These are phyloP conservation scores for Colletotrichum euphorbiae DNA, from an alignment of 2,329 filamentous ascomycete genomes.

Conservation along the genomic window DNA sequence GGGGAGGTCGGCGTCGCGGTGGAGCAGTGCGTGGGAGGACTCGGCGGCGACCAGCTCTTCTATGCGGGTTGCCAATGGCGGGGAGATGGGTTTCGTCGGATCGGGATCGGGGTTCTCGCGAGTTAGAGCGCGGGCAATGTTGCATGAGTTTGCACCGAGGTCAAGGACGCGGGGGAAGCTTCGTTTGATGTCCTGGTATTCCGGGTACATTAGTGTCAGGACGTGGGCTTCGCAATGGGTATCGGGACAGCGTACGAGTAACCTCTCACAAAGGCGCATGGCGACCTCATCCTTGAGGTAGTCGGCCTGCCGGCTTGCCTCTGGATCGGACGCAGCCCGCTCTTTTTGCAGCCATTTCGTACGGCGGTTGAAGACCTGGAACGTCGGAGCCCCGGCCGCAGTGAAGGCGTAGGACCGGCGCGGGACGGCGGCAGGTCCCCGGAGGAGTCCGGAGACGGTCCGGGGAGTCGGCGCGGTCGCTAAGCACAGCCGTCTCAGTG, in stretches of 20 bases:
- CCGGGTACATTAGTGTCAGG: background rate
- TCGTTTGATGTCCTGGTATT: slow-evolving; percentile 87
- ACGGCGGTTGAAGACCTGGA: slow-evolving; percentile 91
- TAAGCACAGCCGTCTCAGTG: slow-evolving; percentile 33
- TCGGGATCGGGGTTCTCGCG: slow-evolving; percentile 74
- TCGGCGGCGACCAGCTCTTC: slow-evolving; percentile 83
- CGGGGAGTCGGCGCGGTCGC: slow-evolving; percentile 7
- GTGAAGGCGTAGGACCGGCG: slow-evolving; percentile 80
- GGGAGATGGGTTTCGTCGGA: slow-evolving; percentile 64
- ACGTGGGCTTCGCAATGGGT: background rate
- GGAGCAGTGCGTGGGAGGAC: slow-evolving; percentile 79
- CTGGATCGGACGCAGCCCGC: slow-evolving; percentile 77
- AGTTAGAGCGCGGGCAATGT: slow-evolving; percentile 86
- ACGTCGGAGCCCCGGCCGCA: slow-evolving; percentile 78
- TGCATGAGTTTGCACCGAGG: slow-evolving; percentile 94
- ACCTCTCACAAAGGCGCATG: slow-evolving; percentile 81
- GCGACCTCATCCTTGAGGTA: slow-evolving; percentile 96
- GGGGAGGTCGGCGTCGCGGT: slow-evolving; percentile 79
- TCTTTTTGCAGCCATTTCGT: slow-evolving; percentile 94
- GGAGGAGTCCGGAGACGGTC: slow-evolving; percentile 17
- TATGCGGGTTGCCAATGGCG: slow-evolving; percentile 78
- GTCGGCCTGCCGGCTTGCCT: slow-evolving; percentile 83
- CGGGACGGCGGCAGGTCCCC: background rate
- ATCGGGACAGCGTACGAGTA: slow-evolving; percentile 69
- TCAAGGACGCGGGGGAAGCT: slow-evolving; percentile 87